Percentiles rank a stretch among this genome's conserved stretches.
Evolutionary conservation across 2,329 filamentous ascomycete genomes (phyloP).

Genomic region (Fusarium caatingaense): DNA sequence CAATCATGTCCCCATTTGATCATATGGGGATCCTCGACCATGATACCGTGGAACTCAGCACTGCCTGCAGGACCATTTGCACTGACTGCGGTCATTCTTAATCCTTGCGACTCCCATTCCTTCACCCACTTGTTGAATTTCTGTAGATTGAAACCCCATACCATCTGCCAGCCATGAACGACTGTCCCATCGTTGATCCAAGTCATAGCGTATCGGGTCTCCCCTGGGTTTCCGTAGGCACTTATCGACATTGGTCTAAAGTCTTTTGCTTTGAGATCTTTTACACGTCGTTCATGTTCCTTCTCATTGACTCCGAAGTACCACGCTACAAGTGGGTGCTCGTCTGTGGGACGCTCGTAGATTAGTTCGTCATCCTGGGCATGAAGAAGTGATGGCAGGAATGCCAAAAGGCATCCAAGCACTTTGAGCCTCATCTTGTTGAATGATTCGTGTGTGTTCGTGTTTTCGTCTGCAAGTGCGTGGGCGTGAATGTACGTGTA

Average conservation of each 20-base stretch:
- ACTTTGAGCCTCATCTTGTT: slow-evolving; percentile 2
- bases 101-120: slow-evolving; percentile 2
- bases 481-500: neutral
- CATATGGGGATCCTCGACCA: slow-evolving; percentile 6
- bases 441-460: no score
- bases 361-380: neutral
- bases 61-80: slow-evolving; percentile 20
- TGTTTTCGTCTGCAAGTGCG: neutral
- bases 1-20: slow-evolving; percentile 26
- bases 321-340: neutral
- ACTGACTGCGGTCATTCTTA: slow-evolving; percentile 13
- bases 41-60: slow-evolving; percentile 26
- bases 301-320: slow-evolving; percentile 16
- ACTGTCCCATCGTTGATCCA: slow-evolving; percentile 13
- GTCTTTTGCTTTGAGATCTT: neutral
- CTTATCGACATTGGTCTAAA: slow-evolving; percentile 32
- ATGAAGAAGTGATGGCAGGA: neutral
- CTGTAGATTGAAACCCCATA: neutral
- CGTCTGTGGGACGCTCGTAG: neutral
- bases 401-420: slow-evolving; percentile 8
- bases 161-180: slow-evolving; percentile 6
- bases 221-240: slow-evolving; percentile 15
- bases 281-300: slow-evolving; percentile 1
- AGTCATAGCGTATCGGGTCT: slow-evolving; percentile 27
- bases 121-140: slow-evolving; percentile 26